These are phyloP conservation scores for Irpex lacteus DNA, from an alignment of 1,284 basidiomycete genomes.

Conservation along the genomic window DNA sequence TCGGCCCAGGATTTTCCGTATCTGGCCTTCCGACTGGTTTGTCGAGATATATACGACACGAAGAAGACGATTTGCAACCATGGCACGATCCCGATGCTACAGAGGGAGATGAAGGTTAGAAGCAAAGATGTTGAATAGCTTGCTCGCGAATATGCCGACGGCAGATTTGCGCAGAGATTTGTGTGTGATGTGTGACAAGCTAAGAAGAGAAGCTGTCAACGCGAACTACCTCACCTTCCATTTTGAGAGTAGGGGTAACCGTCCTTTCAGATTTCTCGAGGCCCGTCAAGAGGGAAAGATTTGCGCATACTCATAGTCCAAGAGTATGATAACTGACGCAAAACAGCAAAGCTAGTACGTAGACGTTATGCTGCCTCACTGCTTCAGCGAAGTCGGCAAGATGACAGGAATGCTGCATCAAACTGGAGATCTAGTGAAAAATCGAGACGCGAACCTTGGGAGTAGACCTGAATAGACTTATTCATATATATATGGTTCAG, in stretches of 20 bases:
- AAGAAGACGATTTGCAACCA: slow-evolving; percentile 18
- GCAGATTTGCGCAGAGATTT: background rate
- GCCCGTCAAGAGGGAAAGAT: too few species aligned
- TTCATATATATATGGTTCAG: background rate
- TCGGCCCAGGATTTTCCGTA: slow-evolving; percentile 28
- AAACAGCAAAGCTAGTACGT: too few species aligned
- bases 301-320: too few species aligned
- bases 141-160: background rate
- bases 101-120: background rate
- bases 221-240: background rate
- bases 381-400: too few species aligned
- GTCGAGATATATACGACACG: slow-evolving; percentile 32
- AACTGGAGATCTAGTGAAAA: too few species aligned
- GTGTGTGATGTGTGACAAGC: background rate
- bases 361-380: too few species aligned
- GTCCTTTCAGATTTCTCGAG: too few species aligned
- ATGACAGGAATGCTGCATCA: too few species aligned
- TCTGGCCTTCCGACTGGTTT: slow-evolving; percentile 21
- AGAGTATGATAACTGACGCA: too few species aligned
- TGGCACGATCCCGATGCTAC: background rate
- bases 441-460: too few species aligned
- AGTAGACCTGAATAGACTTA: background rate
- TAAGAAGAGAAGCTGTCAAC: background rate
- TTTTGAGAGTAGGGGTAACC: background rate
- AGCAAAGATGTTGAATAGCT: background rate